Percentiles rank a stretch among this genome's conserved stretches.
Conservation (phyloP, 73 alveolate genomes). For the Paramecium sonneborni region DNA sequence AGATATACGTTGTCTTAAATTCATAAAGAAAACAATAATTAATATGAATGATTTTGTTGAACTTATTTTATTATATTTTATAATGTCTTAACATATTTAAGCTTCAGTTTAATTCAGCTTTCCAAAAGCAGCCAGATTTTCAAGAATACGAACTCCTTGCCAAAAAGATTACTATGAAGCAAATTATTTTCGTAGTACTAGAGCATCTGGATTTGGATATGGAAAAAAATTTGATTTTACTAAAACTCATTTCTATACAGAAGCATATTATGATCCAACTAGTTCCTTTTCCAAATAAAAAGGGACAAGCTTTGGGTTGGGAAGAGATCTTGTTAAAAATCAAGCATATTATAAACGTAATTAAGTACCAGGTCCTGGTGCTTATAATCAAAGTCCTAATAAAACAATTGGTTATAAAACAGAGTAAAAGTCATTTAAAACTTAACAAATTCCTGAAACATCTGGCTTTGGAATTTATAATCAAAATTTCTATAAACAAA, state of each 20-base stretch:
- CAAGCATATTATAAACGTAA: neutral
- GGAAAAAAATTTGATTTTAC: slow-evolving; percentile 24
- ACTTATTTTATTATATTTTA: neutral
- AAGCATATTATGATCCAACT: neutral
- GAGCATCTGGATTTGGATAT: slow-evolving; percentile 32
- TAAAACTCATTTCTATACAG: neutral
- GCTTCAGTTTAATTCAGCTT: neutral
- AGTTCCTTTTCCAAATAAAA: neutral
- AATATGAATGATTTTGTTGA: neutral
- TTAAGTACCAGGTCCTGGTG: neutral
- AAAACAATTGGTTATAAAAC: neutral
- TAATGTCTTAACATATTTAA: slow-evolving; percentile 20
- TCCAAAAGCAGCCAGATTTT: slow-evolving; percentile 18
- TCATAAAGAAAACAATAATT: neutral
- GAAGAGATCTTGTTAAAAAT: neutral
- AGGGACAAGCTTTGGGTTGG: neutral
- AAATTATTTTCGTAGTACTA: neutral
- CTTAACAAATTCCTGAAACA: neutral
- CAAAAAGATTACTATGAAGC: neutral
- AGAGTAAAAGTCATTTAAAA: neutral
- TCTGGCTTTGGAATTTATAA: neutral
- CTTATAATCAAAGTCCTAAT: neutral
- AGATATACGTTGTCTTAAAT: neutral
- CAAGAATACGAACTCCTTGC: slow-evolving; percentile 4
- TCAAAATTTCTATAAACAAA: neutral